Base-by-base conservation (phyloP, 768 basidiomycete genomes). In the Serendipita sp. region DNA sequence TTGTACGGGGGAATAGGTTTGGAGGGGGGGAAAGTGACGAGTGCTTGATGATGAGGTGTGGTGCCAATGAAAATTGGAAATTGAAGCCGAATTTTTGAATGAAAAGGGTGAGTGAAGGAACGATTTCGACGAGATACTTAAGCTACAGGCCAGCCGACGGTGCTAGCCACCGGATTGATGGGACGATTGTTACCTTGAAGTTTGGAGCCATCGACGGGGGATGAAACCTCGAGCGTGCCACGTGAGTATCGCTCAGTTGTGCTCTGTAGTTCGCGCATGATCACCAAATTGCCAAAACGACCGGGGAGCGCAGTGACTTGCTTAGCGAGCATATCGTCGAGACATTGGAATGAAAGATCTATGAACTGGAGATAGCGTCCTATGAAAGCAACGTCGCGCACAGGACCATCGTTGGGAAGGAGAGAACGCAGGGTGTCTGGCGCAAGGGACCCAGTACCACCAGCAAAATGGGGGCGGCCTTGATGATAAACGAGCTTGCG, bases 141-240 rank as follows among this genome's bases (percentile, higher is more conserved):
- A 31, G 48, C 48, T 50, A 50, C 55, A 36, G 55, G 55, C 55
- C 55, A 60, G 34, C 55, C 55, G 31, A 60, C 55, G 55, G 55
- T 60, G 55, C 55, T 60, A 27, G 55, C 55, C 34, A 60, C 55
- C 6, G 55, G 55, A 34, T 60, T 29, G 55, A 60, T 60, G 16
- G 55, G 55, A 36, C 55, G 55, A 29, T 60, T 29, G 34, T 31
- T 29, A 60, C 55, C 55, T 36, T 60, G 55, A 36, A 36, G 23
- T 34, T 60, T 60, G 0, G 55, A 60, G 27, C 10, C 55, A 34
- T 60, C 55, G 18, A 60, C 55, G 33, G 16, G 10, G 10, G 34
- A 10, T 23, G 55, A 60, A 11, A 60, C 33, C 34, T 60, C 55
- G 23, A 60, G 23, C 16, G 34, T 2, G 27, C 55, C 55, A 3